Conservation (phyloP, 139 green algal species). For the Chloropicon primus region DNA sequence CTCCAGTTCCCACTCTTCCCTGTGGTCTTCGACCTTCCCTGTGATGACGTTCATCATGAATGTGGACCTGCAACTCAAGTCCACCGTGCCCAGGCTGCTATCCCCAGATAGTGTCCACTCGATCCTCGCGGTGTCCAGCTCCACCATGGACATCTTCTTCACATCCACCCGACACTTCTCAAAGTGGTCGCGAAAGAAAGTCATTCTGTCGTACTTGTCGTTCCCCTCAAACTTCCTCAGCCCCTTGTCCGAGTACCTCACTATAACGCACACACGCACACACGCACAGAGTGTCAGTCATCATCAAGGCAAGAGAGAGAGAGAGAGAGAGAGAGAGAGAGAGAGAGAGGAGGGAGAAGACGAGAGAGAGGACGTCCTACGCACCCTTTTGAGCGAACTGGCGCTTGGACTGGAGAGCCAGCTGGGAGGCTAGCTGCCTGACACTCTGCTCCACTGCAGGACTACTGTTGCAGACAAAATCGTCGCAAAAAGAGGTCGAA, state of each 20-base stretch:
- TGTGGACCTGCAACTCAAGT: neutral
- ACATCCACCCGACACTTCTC: neutral
- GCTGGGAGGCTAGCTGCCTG: constrained; percentile 32
- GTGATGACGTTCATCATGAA: neutral
- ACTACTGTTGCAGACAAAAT: constrained; percentile 52
- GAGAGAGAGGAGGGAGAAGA: too few species aligned
- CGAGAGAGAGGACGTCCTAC: too few species aligned
- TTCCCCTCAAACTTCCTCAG: neutral
- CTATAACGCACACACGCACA: too few species aligned
- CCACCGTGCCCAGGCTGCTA: neutral
- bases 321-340: too few species aligned
- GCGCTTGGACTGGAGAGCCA: neutral
- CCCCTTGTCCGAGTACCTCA: neutral
- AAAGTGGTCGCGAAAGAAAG: neutral
- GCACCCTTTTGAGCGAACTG: neutral
- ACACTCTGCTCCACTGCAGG: constrained; percentile 52
- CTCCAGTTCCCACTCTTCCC: neutral
- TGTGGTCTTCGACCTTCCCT: neutral
- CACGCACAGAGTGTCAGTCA: too few species aligned
- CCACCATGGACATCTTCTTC: neutral
- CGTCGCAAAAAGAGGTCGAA: constrained; percentile 38
- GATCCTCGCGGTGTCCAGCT: neutral
- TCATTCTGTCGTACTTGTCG: neutral
- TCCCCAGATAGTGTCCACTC: neutral
- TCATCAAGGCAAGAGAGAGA: too few species aligned